Evolutionary conservation across 208 protist genomes (phyloP), one percentile per base, ranked within the genome.

Genomic region (Herpetomonas samuelpessoai): DNA sequence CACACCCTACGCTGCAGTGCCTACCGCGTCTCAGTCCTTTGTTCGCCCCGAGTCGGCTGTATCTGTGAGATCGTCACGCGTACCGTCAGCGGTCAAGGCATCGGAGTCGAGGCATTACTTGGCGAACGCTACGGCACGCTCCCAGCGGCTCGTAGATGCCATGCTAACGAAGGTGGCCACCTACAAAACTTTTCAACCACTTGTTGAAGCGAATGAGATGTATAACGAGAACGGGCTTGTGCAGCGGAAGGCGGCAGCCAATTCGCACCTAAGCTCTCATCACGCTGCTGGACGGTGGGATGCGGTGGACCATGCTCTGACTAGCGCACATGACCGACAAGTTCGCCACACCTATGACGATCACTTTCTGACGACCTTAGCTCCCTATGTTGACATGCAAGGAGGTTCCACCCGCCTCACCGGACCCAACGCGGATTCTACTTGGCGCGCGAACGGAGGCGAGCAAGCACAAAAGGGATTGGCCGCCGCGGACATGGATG

Each of bases 111-210:
- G 62, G 3, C 76, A 71, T 4, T 74, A 69, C 57, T 53, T 81
- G 50, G 46, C 60, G n/a, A 52, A 57, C 30, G 83, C 77, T 9
- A 41, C 64, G 6, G 68, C 48, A 2, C 81, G 61, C 38, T 61
- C 64, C 9, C 62, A 75, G 29, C 38, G 62, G 0, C 59, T 77
- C 12, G 29, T 87, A 18, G 55, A 91, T 4, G 59, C 74, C 29
- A 76, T 93, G 47, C 10, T 76, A 0, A 39, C 64, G 12, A 79
- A 81, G 1, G 62, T 93, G 58, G 72, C 77, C 52, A 63, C 65
- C 31, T 93, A 93, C 58, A 59, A 71, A 24, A 87, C 76, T 6
- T 92, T 89, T 71, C 60, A 81, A 29, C 75, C 85, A 1, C 51
- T 79, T 31, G 63, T 89, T 30, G 66, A 69, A 0, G 57, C 65